These are phyloP conservation scores for Aspergillus cejpii DNA, from an alignment of 2,329 filamentous ascomycete species.

Conservation along the genomic window DNA sequence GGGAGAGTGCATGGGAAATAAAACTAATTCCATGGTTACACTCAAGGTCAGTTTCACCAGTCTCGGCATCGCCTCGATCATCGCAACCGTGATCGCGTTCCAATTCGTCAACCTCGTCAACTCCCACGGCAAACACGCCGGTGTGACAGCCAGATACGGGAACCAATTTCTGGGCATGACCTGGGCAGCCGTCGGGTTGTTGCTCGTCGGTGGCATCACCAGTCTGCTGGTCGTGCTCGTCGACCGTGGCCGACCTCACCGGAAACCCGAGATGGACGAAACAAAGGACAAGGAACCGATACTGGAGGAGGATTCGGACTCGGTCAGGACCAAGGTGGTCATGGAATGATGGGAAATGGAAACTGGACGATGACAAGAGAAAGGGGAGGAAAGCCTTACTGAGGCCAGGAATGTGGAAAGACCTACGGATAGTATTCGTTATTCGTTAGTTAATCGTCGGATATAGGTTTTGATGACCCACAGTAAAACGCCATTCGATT, in stretches of 20 bases:
- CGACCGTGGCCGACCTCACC: conserved; percentile 8
- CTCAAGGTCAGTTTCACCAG: conserved; percentile 48
- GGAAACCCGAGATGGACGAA: conserved; percentile 3
- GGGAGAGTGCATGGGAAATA: background rate
- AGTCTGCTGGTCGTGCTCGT: conserved; percentile 26
- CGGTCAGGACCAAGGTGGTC: conserved; percentile 1
- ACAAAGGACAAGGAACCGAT: background rate
- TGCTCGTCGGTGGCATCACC: conserved; percentile 26
- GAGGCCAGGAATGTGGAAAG: background rate
- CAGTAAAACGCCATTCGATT: background rate
- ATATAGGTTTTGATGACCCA: background rate
- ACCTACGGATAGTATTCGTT: background rate
- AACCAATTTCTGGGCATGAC: conserved; percentile 53
- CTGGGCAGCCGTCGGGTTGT: conserved; percentile 48
- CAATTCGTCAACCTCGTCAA: conserved; percentile 51
- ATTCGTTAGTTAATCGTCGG: no score
- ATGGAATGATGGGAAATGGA: background rate
- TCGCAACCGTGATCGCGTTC: conserved; percentile 57
- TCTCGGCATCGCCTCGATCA: conserved; percentile 66
- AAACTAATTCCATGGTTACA: background rate
- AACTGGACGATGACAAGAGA: background rate
- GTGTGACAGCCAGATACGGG: conserved; percentile 47
- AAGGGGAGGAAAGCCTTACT: background rate
- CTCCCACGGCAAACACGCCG: conserved; percentile 46
- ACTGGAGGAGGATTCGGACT: conserved; percentile 6